These are phyloP conservation scores for Malassezia psittaci DNA, from an alignment of 1,284 basidiomycete species.

Conservation along the genomic window DNA sequence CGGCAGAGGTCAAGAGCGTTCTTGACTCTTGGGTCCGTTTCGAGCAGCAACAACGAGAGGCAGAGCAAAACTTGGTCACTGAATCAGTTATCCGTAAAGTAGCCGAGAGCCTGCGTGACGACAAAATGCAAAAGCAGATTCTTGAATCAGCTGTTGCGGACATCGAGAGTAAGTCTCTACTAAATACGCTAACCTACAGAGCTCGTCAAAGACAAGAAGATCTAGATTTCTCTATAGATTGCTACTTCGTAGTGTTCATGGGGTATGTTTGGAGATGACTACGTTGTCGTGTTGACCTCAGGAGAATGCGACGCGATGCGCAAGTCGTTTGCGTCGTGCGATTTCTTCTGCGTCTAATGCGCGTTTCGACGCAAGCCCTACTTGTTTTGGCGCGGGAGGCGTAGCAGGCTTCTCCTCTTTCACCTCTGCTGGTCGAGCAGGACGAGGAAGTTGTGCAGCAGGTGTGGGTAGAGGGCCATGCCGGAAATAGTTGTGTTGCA, in stretches of 20 bases:
- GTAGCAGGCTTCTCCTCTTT: neutral
- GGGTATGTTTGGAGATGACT: no score
- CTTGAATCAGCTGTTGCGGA: conserved; percentile 72
- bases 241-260: neutral
- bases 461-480: conserved; percentile 31
- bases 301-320: conserved; percentile 17
- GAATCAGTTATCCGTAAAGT: conserved; percentile 79
- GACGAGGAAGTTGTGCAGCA: conserved; percentile 29
- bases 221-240: conserved; percentile 23
- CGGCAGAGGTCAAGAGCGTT: conserved; percentile 81
- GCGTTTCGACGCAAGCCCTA: conserved; percentile 17
- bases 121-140: conserved; percentile 87
- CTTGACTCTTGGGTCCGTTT: conserved; percentile 96
- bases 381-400: conserved; percentile 16
- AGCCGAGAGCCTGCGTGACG: conserved; percentile 68
- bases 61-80: conserved; percentile 82
- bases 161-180: conserved; percentile 69
- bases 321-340: conserved; percentile 32
- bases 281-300: no score
- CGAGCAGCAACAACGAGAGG: conserved; percentile 93
- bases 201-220: conserved; percentile 46
- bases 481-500: conserved; percentile 40
- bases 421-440: conserved; percentile 18
- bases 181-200: conserved; percentile 7
- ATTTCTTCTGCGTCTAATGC: conserved; percentile 26